phyloP scores from a whole-genome alignment of 1,139 yeast genomes.

The Blastobotrys apis region DNA sequence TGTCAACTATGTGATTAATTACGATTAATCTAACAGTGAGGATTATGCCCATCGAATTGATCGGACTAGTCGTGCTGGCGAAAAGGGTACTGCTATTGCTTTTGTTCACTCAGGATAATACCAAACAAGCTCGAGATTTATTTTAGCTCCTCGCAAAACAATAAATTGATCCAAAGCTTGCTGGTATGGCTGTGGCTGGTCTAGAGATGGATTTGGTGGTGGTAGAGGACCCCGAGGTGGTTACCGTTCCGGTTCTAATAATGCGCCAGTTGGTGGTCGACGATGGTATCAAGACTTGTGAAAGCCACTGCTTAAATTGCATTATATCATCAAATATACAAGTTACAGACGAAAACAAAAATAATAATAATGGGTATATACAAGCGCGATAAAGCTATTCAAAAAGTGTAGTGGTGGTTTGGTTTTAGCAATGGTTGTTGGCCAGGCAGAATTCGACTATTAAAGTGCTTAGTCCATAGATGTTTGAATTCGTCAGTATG shows the following conservation, averaged over 20 bases:
- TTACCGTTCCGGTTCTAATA: constrained; percentile 28
- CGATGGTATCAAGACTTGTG: constrained; percentile 16
- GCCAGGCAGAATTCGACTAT: neutral
- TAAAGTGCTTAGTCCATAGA: neutral
- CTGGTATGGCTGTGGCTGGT: constrained; percentile 46
- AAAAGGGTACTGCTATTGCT: constrained; percentile 91
- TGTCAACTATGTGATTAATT: neutral
- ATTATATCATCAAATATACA: too few relatives aligned
- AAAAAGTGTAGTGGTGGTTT: too few relatives aligned
- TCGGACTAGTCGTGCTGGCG: constrained; percentile 99
- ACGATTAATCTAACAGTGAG: constrained; percentile 97
- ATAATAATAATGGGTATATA: too few relatives aligned
- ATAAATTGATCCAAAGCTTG: constrained; percentile 56
- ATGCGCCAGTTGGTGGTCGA: constrained; percentile 29
- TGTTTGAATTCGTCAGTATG: neutral
- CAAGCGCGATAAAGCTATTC: too few relatives aligned
- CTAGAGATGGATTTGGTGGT: constrained; percentile 51
- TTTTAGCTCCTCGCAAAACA: constrained; percentile 95
- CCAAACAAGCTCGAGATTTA: constrained; percentile 86
- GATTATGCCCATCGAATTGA: constrained; percentile 96
- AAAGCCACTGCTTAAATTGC: too few relatives aligned
- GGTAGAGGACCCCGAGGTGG: constrained; percentile 41
- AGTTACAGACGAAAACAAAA: too few relatives aligned
- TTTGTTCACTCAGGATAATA: constrained; percentile 86
- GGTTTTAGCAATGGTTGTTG: too few relatives aligned